Evolutionary conservation across 805 yeast species (phyloP).

Genomic region (Metschnikowia lachancei): DNA sequence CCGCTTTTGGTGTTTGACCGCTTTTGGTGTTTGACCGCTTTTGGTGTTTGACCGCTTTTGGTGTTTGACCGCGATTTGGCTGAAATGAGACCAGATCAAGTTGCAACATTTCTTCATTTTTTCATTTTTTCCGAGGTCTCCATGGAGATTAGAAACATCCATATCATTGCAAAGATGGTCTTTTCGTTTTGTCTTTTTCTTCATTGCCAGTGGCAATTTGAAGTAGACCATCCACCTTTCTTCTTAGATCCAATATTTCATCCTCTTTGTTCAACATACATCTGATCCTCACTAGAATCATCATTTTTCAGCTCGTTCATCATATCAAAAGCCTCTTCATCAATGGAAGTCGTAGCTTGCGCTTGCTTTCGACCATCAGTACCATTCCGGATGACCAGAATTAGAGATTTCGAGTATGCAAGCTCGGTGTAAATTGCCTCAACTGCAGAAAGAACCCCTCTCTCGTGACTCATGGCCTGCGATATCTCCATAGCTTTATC

Average conservation of each 20-base stretch:
- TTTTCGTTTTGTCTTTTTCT: too few relatives aligned
- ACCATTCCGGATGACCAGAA: slow-evolving; percentile 43
- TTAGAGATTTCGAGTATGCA: slow-evolving; percentile 67
- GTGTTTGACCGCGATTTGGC: too few relatives aligned
- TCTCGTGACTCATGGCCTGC: slow-evolving; percentile 60
- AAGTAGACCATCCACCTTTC: neutral
- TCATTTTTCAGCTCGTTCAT: slow-evolving; percentile 13
- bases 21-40: too few relatives aligned
- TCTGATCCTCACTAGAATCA: neutral
- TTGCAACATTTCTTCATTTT: too few relatives aligned
- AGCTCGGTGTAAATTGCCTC: slow-evolving; percentile 73
- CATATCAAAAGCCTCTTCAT: slow-evolving; percentile 18
- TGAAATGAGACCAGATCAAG: too few relatives aligned
- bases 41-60: too few relatives aligned
- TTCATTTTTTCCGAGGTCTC: too few relatives aligned
- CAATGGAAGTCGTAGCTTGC: slow-evolving; percentile 28
- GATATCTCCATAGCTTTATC: slow-evolving; percentile 66
- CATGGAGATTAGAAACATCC: too few relatives aligned
- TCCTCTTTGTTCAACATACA: neutral
- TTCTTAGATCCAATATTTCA: neutral
- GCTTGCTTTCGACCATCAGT: slow-evolving; percentile 25
- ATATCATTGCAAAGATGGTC: too few relatives aligned
- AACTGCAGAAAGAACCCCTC: slow-evolving; percentile 79
- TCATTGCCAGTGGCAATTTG: too few relatives aligned
- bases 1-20: too few relatives aligned